Base-by-base conservation (phyloP, 805 yeast genomes). In the Metschnikowia reukaufii region DNA sequence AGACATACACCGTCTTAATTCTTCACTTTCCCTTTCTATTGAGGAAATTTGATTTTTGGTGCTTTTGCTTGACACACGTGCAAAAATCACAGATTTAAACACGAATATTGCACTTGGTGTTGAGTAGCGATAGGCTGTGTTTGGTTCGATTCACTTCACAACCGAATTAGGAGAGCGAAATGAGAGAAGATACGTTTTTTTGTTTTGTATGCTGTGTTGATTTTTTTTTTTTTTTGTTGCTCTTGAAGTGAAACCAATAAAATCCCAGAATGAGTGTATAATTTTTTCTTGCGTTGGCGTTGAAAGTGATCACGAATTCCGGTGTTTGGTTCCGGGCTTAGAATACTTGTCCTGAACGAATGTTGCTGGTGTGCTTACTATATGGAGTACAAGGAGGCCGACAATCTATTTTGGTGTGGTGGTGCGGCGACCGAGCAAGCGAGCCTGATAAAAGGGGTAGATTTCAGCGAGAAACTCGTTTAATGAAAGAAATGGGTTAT, bases 341-440 rank as follows among this genome's bases (percentile, higher is more conserved):
- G 35, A 39, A 31, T 32, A 36, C 39, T 35, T 39, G 44, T 33
- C 44, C 44, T 30, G 48, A 39, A 34, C 44, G 44, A 45, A 38
- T 31, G 44, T 45, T 45, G 48, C 48, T 45, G 37, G 48, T 19
- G 44, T 18, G 44, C 39, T 23, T 13, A 18, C 38, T 36, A 40
- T 45, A 45, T 45, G 48, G 48, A 45, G 48, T 39, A 21, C 48
- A 23, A 17, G 48, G 48, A 39, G 41, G 44, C 30, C 44, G 18
- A 18, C 33, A 27, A 9, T 17, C 40, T 34, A 34, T 44, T 27
- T 32, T 32, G 39, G 42, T 31, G 42, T 21, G 43, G 34, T 33
- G 45, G 39, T 30, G 18, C 34, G 16, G 32, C 23, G 45, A 32
- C 21, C 13, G 31, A 32, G 34, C 38, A 32, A 17, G 32, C 9